Evolutionary conservation across 805 yeast genomes (phyloP).

Genomic region (Yarrowia sp.): DNA sequence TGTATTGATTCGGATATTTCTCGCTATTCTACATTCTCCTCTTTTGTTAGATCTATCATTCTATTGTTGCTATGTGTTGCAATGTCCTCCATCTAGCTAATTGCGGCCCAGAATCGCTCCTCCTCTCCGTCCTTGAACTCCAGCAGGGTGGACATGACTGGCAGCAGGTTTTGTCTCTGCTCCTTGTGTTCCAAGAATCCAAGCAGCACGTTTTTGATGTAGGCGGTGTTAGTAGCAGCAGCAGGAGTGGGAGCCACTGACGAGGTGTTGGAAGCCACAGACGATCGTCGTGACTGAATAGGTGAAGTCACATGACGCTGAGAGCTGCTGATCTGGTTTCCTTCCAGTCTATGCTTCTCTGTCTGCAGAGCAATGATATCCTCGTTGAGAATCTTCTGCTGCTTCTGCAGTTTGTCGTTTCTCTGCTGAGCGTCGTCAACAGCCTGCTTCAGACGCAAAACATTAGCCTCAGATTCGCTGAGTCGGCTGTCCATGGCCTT

Average conservation of each 20-base stretch:
- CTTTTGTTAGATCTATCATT: too few relatives aligned
- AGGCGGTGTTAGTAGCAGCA: slow-evolving; percentile 64
- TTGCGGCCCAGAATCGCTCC: slow-evolving; percentile 66
- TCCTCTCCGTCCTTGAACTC: slow-evolving; percentile 76
- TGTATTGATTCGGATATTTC: too few relatives aligned
- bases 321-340: slow-evolving; percentile 39
- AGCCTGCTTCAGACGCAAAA: slow-evolving; percentile 48
- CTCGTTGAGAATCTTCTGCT: slow-evolving; percentile 49
- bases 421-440: slow-evolving; percentile 51
- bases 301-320: slow-evolving; percentile 16
- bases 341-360: slow-evolving; percentile 43
- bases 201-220: slow-evolving; percentile 84
- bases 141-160: slow-evolving; percentile 80
- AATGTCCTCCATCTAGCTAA: slow-evolving; percentile 17
- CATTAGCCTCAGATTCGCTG: slow-evolving; percentile 47
- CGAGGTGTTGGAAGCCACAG: slow-evolving; percentile 32
- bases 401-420: slow-evolving; percentile 50
- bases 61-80: background rate
- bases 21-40: too few relatives aligned
- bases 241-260: slow-evolving; percentile 41
- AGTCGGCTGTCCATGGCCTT: slow-evolving; percentile 46
- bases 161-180: slow-evolving; percentile 83
- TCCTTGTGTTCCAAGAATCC: slow-evolving; percentile 93
- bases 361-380: slow-evolving; percentile 47
- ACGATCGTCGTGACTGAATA: slow-evolving; percentile 34